Evolutionary conservation across 192 early-diverging fungal genomes (phyloP).

Genomic region (Gamsiella multidivaricata): DNA sequence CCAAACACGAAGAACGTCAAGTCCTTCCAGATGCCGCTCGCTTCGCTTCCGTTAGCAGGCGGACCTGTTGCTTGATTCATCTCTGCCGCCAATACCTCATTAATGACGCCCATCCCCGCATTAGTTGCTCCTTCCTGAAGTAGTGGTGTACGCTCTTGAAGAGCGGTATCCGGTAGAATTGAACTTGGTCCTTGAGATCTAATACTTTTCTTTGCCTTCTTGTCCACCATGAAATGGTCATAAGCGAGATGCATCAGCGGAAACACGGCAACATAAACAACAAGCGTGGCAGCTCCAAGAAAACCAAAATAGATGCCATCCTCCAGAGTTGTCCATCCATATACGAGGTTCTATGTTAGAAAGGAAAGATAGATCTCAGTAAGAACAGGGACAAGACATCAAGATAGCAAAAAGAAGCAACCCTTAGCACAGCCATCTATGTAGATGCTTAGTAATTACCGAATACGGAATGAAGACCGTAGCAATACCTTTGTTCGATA

Average conservation of each 20-base stretch:
- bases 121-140: neutral
- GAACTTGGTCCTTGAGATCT: neutral
- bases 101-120: neutral
- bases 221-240: neutral
- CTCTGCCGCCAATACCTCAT: neutral
- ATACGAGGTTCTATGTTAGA: constrained; percentile 22
- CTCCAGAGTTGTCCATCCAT: neutral
- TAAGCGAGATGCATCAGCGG: constrained; percentile 8
- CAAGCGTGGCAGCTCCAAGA: neutral
- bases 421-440: too few species aligned
- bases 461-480: constrained; percentile 20
- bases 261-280: constrained; percentile 29
- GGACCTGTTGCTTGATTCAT: neutral
- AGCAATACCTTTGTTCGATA: neutral
- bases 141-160: neutral
- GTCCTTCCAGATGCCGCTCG: constrained; percentile 15
- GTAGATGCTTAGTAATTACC: too few species aligned
- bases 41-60: too few species aligned
- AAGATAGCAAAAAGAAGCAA: too few species aligned
- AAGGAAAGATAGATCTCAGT: too few species aligned
- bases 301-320: constrained; percentile 6
- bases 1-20: constrained; percentile 30
- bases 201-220: neutral
- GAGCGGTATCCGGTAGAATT: neutral
- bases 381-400: too few species aligned